A percentile compares a stretch with the other conserved stretches of the same genome.
Evolutionary conservation across 1,284 basidiomycete species (phyloP).

Genomic region (Takashimella koratensis): DNA sequence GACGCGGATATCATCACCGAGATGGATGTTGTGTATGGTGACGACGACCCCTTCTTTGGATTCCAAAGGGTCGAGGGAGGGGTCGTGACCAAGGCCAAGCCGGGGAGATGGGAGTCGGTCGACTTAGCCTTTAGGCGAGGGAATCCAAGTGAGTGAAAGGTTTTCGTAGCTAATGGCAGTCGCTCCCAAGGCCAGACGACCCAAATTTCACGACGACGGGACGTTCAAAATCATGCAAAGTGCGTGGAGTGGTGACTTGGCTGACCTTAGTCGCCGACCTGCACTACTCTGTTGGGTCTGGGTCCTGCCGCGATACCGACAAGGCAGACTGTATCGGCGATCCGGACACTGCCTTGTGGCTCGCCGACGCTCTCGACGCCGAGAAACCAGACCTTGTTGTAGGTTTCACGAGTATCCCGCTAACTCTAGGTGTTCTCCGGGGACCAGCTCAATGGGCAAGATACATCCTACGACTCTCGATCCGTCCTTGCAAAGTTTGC

Average conservation of each 20-base stretch:
- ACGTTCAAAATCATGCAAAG: constrained; percentile 81
- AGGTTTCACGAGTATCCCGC: constrained; percentile 4
- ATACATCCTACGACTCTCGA: constrained; percentile 78
- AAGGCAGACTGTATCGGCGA: constrained; percentile 58
- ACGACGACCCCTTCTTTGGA: constrained; percentile 74
- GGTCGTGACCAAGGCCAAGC: constrained; percentile 51
- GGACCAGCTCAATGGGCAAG: constrained; percentile 78
- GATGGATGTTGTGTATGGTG: constrained; percentile 78
- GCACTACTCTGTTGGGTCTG: constrained; percentile 73
- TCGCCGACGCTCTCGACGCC: constrained; percentile 66
- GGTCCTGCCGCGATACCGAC: constrained; percentile 65
- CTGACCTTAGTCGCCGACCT: constrained; percentile 65
- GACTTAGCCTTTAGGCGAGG: constrained; percentile 37
- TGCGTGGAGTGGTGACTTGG: constrained; percentile 1
- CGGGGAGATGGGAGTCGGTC: constrained; percentile 39
- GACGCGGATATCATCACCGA: constrained; percentile 67
- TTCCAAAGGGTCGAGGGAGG: constrained; percentile 65
- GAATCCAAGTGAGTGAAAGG: constrained; percentile 31
- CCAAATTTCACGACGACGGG: constrained; percentile 75
- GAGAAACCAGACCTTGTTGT: constrained; percentile 89
- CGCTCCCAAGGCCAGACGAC: constrained; percentile 63
- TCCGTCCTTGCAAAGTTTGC: constrained; percentile 86
- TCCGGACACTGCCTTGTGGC: constrained; percentile 65
- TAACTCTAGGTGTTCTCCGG: constrained; percentile 59
- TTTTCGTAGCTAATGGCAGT: constrained; percentile 46